Base-by-base conservation (phyloP, 2,329 filamentous ascomycete genomes). In the Coniochaeta sp. region DNA sequence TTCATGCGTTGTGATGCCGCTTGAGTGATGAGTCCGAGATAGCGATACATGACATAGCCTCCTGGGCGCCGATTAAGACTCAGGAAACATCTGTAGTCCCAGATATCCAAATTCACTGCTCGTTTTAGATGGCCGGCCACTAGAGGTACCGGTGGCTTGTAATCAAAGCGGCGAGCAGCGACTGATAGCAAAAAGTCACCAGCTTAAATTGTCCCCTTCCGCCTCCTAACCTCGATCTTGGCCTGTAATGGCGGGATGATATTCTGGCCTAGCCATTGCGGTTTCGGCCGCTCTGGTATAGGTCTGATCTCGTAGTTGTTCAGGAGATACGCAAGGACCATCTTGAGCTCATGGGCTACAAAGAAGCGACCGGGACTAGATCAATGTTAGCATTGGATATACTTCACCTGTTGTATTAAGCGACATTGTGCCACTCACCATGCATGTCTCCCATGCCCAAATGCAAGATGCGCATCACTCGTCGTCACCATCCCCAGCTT, bases 401-500 rank as follows among this genome's bases (percentile, higher is more conserved):
- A 19, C 43, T 47, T 22, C 5, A 22, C 11, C 19, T 14, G 14
- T 14, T 6, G 22, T 14, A 12, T 22, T 22, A n/a, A 24, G 26
- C 26, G 22, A 8, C 9, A 47, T 26, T 12, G 4, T 47, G 67
- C 22, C 62, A 66, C 72, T 62, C 59, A 75, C 73, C 68, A 81
- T 1, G 78, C 80, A 67, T 86, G 82, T 62, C 79, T 73, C 8
- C 84, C 84, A 62, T 85, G 81, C 0, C 84, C 82, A 68, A 86
- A 87, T 0, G 79, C 73, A 22, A 85, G 67, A 64, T 82, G 79
- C 8, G 71, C 67, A 40, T 79, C 72, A 38, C 77, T 79, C 1
- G 82, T 84, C 6, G 80, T 81, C 14, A 84, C 79, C 73, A 86
- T 77, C 3, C 80, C 77, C 17, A 79, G 64, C 67, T 78, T 75